These are phyloP conservation scores for Aspergillus homomorphus DNA, from an alignment of 495 filamentous ascomycete species.

Conservation along the genomic window DNA sequence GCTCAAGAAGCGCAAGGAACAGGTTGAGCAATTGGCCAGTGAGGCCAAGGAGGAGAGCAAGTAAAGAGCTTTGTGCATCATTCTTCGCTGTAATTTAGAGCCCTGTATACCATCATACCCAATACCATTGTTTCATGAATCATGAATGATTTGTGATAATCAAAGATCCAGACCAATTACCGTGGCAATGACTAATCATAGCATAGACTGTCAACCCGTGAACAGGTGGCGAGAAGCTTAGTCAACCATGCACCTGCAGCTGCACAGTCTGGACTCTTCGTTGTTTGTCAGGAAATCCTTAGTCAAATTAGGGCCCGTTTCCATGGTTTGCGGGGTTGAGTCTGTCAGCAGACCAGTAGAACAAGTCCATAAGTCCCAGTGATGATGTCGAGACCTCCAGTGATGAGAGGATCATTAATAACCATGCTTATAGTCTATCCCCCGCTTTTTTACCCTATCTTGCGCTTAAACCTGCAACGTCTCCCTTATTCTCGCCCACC, in stretches of 20 bases:
- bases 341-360: too few species aligned
- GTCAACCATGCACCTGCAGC: too few species aligned
- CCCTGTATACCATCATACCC: background rate
- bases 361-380: background rate
- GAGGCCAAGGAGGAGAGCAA: slow-evolving; percentile 29
- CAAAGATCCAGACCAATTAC: too few species aligned
- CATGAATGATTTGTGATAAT: too few species aligned
- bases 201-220: too few species aligned
- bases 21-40: slow-evolving; percentile 41
- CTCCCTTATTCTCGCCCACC: background rate
- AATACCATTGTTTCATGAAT: background rate
- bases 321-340: too few species aligned
- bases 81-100: background rate
- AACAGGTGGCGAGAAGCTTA: too few species aligned
- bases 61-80: background rate
- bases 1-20: slow-evolving; percentile 40
- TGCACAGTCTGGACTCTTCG: too few species aligned
- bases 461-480: too few species aligned
- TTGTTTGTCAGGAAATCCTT: too few species aligned
- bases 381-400: background rate
- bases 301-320: too few species aligned
- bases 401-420: background rate
- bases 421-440: background rate
- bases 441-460: background rate
- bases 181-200: too few species aligned